Conservation (phyloP, 352 stramenopile genomes). For the Paralagenidium karlingii region DNA sequence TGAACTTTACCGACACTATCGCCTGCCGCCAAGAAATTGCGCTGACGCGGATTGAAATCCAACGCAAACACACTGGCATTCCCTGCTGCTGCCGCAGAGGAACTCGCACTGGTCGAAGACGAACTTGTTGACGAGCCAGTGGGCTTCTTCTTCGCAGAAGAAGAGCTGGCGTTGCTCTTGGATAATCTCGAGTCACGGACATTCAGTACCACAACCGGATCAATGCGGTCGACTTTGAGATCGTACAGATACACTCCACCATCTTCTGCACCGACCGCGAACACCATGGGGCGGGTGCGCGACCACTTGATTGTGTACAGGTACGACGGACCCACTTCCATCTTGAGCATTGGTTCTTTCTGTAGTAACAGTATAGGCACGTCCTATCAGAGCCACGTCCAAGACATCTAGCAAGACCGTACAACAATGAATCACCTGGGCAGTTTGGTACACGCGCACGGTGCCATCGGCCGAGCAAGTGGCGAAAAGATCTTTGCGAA, state of each 20-base stretch:
- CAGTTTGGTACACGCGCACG: conserved; percentile 61
- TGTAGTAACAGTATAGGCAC: too few species aligned
- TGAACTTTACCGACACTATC: conserved; percentile 48
- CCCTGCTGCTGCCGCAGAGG: conserved; percentile 8
- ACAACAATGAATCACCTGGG: conserved; percentile 1
- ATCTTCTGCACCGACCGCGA: conserved; percentile 54
- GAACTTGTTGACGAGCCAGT: background rate
- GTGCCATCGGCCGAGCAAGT: conserved; percentile 68
- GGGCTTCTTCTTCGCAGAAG: background rate
- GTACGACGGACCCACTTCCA: conserved; percentile 55
- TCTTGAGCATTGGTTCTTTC: conserved; percentile 34
- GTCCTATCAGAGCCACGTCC: too few species aligned
- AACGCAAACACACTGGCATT: conserved; percentile 50
- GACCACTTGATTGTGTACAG: conserved; percentile 69
- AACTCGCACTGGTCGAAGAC: conserved; percentile 1
- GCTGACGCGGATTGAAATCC: conserved; percentile 72
- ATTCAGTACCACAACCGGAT: conserved; percentile 23
- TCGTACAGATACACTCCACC: conserved; percentile 68
- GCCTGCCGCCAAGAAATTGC: conserved; percentile 71
- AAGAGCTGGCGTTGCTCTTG: too few species aligned
- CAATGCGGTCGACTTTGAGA: conserved; percentile 38
- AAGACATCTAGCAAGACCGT: background rate
- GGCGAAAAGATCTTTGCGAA: conserved; percentile 71
- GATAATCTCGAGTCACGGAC: conserved; percentile 22
- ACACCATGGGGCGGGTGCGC: conserved; percentile 59